Base-by-base conservation (phyloP, 192 early-diverging fungal species). In the Coemansia sp. region DNA sequence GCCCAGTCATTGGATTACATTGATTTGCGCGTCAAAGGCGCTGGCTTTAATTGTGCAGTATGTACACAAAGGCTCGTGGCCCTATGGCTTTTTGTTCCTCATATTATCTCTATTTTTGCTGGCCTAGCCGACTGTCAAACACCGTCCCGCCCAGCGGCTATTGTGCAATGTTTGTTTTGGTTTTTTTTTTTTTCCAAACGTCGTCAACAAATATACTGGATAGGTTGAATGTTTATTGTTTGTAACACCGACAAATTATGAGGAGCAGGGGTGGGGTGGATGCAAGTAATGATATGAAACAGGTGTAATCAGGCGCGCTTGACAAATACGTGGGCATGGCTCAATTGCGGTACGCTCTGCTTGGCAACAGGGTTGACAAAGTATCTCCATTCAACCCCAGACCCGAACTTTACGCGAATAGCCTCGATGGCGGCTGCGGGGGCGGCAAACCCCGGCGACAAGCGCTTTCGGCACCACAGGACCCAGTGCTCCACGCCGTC, bases 311-410 rank as follows among this genome's bases (percentile, higher is more conserved):
- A 57, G 62, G 7, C n/a, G 33, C 59, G 60, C 33, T 77, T 77
- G 29, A 84, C 67, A 64, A 84, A 73, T 8, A 79, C 77, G 29
- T 79, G 81, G 1, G 81, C 81, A 59, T 84, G 81, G 63, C 77
- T 78, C 61, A 84, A 67, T 62, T 78, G 77, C 39, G 76, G 73
- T 46, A 84, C 77, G 54, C 77, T 79, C 69, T 79, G 77, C 41
- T 66, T 67, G 44, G 63, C 59, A 19, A 72, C 59, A 0, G 81
- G 73, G 42, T 84, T 84, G 51, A 84, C 74, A 67, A 78, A 73
- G 35, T 76, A 79, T 36, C 70, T 63, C 70, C 81, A 76, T 39
- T 84, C 74, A 19, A 70, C 56, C 4, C 33, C 4, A 6, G 4
- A 8, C 0, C 77, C 73, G 50, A 75, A 75, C 48, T 35, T 64